These are phyloP conservation scores for Kokia cookei DNA, from an alignment of 441 rosid species.

Conservation along the genomic window DNA sequence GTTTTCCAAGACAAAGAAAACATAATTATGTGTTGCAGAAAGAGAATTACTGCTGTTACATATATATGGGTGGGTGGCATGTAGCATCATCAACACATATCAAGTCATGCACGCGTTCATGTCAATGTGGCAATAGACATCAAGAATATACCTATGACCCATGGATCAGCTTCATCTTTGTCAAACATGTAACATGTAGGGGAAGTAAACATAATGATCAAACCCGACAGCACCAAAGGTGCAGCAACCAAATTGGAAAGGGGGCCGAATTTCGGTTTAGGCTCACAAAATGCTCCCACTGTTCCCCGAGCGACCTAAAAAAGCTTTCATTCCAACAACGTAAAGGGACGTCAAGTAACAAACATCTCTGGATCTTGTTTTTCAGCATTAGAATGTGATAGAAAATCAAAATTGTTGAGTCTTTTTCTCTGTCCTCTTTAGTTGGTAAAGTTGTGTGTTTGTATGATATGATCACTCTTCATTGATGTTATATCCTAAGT, in stretches of 20 bases:
- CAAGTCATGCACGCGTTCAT: not conserved
- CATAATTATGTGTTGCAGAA: not conserved
- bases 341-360: too few species aligned
- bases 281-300: too few species aligned
- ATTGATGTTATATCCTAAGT: too few species aligned
- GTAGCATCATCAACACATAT: not conserved
- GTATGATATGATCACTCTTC: too few species aligned
- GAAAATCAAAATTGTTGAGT: too few species aligned
- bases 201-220: slow-evolving; percentile 16
- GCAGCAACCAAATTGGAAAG: slow-evolving; percentile 6
- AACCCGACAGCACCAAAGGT: slow-evolving; percentile 23
- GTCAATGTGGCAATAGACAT: slow-evolving; percentile 10
- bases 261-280: too few species aligned
- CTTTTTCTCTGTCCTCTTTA: too few species aligned
- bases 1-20: not conserved
- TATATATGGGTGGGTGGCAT: not conserved
- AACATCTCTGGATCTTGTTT: too few species aligned
- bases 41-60: not conserved
- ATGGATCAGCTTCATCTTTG: not conserved
- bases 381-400: too few species aligned
- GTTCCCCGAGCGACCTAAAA: too few species aligned
- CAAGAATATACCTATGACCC: slow-evolving; percentile 17
- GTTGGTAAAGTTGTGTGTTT: too few species aligned
- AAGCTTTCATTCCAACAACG: too few species aligned
- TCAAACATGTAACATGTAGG: not conserved